A percentile compares a stretch with the other conserved stretches of the same genome.
Conservation (phyloP, 306 rosid genomes). For the Trifolium pratense region DNA sequence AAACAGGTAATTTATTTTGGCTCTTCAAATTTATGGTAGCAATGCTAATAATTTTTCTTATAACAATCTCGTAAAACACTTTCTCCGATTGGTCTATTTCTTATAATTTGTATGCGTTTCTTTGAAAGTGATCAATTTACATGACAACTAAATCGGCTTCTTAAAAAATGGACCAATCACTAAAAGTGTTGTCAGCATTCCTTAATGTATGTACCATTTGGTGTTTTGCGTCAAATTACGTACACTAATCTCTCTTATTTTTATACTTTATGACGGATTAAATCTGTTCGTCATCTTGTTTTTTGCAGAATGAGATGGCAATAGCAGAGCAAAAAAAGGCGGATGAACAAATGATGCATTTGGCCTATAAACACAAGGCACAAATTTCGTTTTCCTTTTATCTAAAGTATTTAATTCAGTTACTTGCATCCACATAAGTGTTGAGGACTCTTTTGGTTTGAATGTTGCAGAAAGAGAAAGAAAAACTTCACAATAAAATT, state of each 20-base stretch:
- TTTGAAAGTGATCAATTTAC: slow-evolving; percentile 45
- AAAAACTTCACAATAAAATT: slow-evolving; percentile 54
- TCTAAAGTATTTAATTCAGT: slow-evolving; percentile 2
- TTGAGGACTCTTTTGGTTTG: slow-evolving; percentile 19
- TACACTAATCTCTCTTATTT: background rate
- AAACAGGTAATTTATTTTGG: slow-evolving; percentile 53
- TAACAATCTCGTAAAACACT: background rate
- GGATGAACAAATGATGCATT: slow-evolving; percentile 56
- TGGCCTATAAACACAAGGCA: slow-evolving; percentile 74
- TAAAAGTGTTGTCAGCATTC: no score
- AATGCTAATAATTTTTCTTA: background rate
- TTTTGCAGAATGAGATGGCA: no score
- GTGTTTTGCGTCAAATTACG: slow-evolving; percentile 21
- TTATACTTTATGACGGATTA: no score
- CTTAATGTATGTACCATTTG: no score
- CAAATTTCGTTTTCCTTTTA: slow-evolving; percentile 3
- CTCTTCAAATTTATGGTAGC: slow-evolving; percentile 11
- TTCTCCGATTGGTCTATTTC: background rate
- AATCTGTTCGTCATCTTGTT: no score
- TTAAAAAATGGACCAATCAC: no score
- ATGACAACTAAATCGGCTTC: no score
- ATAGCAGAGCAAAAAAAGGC: no score
- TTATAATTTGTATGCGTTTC: background rate
- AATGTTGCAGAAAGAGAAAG: slow-evolving; percentile 67
- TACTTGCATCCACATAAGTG: background rate